Evolutionary conservation across 805 yeast species (phyloP).

Genomic region (Teunomyces kruisii): DNA sequence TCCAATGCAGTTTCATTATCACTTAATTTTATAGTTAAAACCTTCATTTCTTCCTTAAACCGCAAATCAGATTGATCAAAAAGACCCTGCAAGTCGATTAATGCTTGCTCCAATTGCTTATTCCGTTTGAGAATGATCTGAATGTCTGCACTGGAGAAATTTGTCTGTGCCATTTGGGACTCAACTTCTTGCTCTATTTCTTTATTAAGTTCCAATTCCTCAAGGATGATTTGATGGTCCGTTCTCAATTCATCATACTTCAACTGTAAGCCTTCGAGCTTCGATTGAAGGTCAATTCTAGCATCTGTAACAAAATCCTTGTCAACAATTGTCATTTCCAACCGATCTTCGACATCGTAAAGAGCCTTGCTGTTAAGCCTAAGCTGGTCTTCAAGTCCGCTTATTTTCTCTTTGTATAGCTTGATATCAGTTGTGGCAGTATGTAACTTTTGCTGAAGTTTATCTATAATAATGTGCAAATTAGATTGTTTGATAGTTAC

Average conservation of each 20-base stretch:
- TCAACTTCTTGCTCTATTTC: constrained; percentile 36
- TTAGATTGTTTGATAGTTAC: constrained; percentile 1
- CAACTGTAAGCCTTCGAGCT: constrained; percentile 22
- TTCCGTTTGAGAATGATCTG: constrained; percentile 29
- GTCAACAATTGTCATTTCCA: constrained; percentile 42
- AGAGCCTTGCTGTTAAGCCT: not conserved
- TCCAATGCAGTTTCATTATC: constrained; percentile 33
- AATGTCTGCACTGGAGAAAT: constrained; percentile 16
- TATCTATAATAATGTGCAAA: constrained; percentile 30
- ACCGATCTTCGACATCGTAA: constrained; percentile 16
- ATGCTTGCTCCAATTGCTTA: constrained; percentile 41
- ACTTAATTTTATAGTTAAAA: constrained; percentile 2
- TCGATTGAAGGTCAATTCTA: constrained; percentile 26
- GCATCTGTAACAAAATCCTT: constrained; percentile 40
- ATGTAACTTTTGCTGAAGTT: constrained; percentile 48
- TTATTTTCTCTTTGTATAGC: constrained; percentile 17
- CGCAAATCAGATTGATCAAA: constrained; percentile 24
- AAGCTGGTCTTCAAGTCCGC: constrained; percentile 14
- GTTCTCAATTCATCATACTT: constrained; percentile 29
- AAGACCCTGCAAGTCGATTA: constrained; percentile 31
- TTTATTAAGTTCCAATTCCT: constrained; percentile 36
- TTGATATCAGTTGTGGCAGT: constrained; percentile 25
- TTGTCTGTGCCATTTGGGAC: constrained; percentile 13
- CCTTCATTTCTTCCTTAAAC: constrained; percentile 19
- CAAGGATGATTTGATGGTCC: constrained; percentile 32